A percentile compares a stretch with the other conserved stretches of the same genome.
phyloP scores from a whole-genome alignment of 129 eudicot genomes.

The Saussurea involucrata region DNA sequence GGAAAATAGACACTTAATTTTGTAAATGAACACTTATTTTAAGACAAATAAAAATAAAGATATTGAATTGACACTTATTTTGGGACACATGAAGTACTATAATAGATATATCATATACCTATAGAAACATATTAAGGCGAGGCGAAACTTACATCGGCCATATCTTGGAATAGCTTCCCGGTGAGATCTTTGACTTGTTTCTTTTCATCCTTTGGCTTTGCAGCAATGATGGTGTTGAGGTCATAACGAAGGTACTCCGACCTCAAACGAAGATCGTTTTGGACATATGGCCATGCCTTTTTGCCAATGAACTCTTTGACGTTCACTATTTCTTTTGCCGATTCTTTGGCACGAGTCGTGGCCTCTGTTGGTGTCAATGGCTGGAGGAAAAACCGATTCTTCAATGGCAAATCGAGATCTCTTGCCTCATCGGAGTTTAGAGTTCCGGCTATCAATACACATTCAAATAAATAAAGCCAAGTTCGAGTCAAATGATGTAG shows the following conservation, averaged over 20 bases:
- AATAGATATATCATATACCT: background rate
- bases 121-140: background rate
- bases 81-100: background rate
- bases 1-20: background rate
- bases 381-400: constrained; percentile 71
- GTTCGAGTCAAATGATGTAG: background rate
- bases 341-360: constrained; percentile 73
- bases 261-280: constrained; percentile 78
- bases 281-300: constrained; percentile 98
- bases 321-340: constrained; percentile 81
- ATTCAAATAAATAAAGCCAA: background rate
- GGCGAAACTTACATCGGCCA: constrained; percentile 54
- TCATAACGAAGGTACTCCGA: constrained; percentile 82
- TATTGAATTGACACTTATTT: background rate
- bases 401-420: constrained; percentile 62
- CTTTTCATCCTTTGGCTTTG: constrained; percentile 83
- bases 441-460: constrained; percentile 75
- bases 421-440: constrained; percentile 90
- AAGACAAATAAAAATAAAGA: background rate
- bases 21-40: background rate
- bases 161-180: constrained; percentile 66
- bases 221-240: constrained; percentile 81
- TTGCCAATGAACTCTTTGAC: constrained; percentile 71
- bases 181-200: constrained; percentile 64
- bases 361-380: constrained; percentile 75